Conservation (phyloP, 768 basidiomycete genomes). For the Tubosaeta sp. region DNA sequence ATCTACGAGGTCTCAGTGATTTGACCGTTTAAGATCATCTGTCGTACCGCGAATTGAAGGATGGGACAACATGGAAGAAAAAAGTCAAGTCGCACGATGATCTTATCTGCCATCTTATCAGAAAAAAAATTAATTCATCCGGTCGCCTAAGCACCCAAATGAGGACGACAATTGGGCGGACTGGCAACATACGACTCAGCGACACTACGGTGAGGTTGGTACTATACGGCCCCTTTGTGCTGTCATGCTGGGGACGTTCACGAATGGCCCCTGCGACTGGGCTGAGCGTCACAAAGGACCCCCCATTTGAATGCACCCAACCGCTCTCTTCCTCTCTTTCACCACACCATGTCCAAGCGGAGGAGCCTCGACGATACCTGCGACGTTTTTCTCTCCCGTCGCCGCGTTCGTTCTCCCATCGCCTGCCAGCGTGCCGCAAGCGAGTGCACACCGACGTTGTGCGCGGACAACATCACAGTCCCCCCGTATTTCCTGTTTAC, state of each 20-base stretch:
- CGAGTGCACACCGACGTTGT: conserved; percentile 7
- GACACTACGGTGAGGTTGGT: background rate
- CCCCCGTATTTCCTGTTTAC: conserved; percentile 9
- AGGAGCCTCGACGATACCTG: conserved; percentile 31
- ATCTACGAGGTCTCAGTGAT: conserved; percentile 40
- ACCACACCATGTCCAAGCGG: conserved; percentile 24
- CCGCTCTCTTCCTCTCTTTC: conserved; percentile 10
- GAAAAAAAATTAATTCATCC: too few relatives aligned
- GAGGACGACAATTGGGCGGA: background rate
- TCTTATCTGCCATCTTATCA: background rate
- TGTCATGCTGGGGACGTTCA: background rate
- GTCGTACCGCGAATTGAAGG: conserved; percentile 48
- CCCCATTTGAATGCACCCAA: background rate
- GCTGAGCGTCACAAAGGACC: background rate
- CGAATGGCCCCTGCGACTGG: background rate
- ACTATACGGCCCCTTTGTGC: background rate
- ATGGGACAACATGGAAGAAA: conserved; percentile 47
- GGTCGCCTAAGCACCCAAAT: background rate
- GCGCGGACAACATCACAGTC: conserved; percentile 6
- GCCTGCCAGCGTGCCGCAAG: conserved; percentile 6
- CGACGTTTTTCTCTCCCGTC: conserved; percentile 25
- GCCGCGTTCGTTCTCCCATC: conserved; percentile 7
- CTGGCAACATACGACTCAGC: background rate
- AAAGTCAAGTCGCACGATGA: background rate
- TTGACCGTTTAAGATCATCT: conserved; percentile 3